These are phyloP conservation scores for Millerago galiae DNA, from an alignment of 805 yeast species.

Conservation along the genomic window DNA sequence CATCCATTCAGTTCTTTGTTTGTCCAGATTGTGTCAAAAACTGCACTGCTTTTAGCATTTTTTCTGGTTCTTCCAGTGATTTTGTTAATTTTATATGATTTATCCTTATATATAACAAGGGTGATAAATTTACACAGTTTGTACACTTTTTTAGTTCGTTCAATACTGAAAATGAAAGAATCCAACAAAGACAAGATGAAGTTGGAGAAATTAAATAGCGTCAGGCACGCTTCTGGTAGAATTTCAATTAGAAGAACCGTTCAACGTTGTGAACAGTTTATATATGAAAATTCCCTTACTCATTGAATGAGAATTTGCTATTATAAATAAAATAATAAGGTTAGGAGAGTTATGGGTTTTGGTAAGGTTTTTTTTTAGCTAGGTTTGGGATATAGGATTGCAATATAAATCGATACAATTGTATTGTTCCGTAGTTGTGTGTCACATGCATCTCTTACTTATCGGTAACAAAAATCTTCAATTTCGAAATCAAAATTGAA, in stretches of 20 bases:
- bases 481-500: background rate
- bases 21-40: background rate
- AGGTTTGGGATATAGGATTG: background rate
- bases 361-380: background rate
- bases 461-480: no score
- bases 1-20: background rate
- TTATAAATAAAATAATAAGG: background rate
- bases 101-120: slow-evolving; percentile 13
- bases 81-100: slow-evolving; percentile 14
- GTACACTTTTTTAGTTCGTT: background rate
- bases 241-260: slow-evolving; percentile 10
- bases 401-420: background rate
- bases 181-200: background rate
- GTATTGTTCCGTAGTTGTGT: no score
- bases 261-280: slow-evolving; percentile 12
- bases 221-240: slow-evolving; percentile 5
- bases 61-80: slow-evolving; percentile 10
- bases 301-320: slow-evolving; percentile 2
- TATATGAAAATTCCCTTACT: slow-evolving; percentile 12
- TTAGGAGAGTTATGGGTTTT: background rate
- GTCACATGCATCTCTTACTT: background rate
- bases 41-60: background rate
- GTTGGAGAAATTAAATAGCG: slow-evolving; percentile 1
- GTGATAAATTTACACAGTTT: slow-evolving; percentile 7
- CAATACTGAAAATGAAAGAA: background rate